Percentiles rank a stretch among this genome's conserved stretches.
These are phyloP conservation scores for Pilatotrama ljubarskyi DNA, from an alignment of 768 basidiomycete species.

Conservation along the genomic window DNA sequence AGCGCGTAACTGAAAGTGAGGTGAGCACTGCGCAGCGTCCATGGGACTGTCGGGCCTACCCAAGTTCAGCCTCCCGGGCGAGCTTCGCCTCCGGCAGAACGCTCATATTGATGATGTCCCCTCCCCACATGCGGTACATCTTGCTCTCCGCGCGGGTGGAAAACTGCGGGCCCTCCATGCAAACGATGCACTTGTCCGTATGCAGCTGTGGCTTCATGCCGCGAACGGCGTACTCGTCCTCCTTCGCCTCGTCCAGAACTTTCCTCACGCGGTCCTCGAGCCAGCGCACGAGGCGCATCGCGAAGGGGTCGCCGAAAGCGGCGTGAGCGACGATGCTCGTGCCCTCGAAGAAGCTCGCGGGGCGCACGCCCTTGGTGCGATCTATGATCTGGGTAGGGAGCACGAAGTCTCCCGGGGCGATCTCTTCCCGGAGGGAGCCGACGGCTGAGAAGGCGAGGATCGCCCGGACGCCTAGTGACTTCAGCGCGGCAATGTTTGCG, in stretches of 20 bases:
- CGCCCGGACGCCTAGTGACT: slow-evolving; percentile 84
- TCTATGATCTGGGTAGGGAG: slow-evolving; percentile 95
- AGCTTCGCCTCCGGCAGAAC: slow-evolving; percentile 96
- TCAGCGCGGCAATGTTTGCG: slow-evolving; percentile 95
- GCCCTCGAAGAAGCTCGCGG: slow-evolving; percentile 83
- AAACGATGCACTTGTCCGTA: slow-evolving; percentile 82
- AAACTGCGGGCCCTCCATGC: slow-evolving; percentile 98
- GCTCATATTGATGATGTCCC: slow-evolving; percentile 96
- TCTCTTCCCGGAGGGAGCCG: slow-evolving; percentile 91
- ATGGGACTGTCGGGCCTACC: slow-evolving; percentile 45
- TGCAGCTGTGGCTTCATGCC: slow-evolving; percentile 69
- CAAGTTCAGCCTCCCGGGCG: slow-evolving; percentile 91
- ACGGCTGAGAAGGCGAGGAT: slow-evolving; percentile 96
- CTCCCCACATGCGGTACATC: slow-evolving; percentile 94
- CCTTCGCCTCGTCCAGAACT: slow-evolving; percentile 48
- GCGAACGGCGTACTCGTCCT: slow-evolving; percentile 30
- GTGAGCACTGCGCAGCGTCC: not conserved
- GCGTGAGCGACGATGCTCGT: slow-evolving; percentile 86
- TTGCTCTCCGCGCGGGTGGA: slow-evolving; percentile 95
- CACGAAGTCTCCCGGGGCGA: slow-evolving; percentile 84
- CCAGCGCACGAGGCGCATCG: slow-evolving; percentile 60
- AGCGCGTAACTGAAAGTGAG: slow-evolving; percentile 72
- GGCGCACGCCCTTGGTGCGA: slow-evolving; percentile 91
- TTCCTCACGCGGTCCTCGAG: slow-evolving; percentile 62
- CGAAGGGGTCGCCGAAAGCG: slow-evolving; percentile 93